A percentile compares a stretch with the other conserved stretches of the same genome.
Evolutionary conservation across 1,284 basidiomycete species (phyloP).

Genomic region (Austroboletus novae-zelandiae): DNA sequence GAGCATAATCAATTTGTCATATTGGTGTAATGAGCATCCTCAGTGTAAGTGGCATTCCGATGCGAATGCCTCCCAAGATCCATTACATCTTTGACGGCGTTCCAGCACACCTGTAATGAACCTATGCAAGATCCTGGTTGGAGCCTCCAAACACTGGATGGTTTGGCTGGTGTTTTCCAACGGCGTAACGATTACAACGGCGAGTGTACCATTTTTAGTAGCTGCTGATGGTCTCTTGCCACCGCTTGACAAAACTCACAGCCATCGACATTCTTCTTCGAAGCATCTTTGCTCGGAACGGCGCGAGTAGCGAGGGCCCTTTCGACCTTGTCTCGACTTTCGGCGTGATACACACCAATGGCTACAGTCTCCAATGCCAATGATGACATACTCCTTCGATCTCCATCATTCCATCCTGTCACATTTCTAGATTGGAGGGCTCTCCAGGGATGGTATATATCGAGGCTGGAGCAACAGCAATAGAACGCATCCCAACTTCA

Average conservation of each 20-base stretch:
- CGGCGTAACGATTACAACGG: neutral
- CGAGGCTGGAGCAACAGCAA: constrained; percentile 5
- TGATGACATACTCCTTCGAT: constrained; percentile 5
- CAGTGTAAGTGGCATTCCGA: constrained; percentile 1
- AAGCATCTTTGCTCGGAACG: constrained; percentile 3
- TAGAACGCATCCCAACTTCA: constrained; percentile 3
- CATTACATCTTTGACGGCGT: neutral
- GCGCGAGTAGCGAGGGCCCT: constrained; percentile 9
- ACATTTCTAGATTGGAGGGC: constrained; percentile 21
- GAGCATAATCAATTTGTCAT: neutral
- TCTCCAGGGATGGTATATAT: constrained; percentile 26
- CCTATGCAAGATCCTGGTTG: constrained; percentile 3
- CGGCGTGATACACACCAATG: constrained; percentile 10
- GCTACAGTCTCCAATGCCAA: constrained; percentile 15
- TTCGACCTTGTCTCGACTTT: constrained; percentile 3
- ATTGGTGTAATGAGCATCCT: neutral
- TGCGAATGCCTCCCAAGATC: neutral
- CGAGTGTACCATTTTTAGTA: too few species aligned
- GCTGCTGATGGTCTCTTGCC: neutral
- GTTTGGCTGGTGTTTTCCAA: constrained; percentile 15
- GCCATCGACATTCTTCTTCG: constrained; percentile 2
- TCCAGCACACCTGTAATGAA: neutral
- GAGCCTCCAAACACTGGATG: constrained; percentile 26
- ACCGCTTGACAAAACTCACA: neutral
- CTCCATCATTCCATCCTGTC: constrained; percentile 20